Base-by-base conservation (phyloP, 2,329 filamentous ascomycete genomes). In the Seiridium cupressi region DNA sequence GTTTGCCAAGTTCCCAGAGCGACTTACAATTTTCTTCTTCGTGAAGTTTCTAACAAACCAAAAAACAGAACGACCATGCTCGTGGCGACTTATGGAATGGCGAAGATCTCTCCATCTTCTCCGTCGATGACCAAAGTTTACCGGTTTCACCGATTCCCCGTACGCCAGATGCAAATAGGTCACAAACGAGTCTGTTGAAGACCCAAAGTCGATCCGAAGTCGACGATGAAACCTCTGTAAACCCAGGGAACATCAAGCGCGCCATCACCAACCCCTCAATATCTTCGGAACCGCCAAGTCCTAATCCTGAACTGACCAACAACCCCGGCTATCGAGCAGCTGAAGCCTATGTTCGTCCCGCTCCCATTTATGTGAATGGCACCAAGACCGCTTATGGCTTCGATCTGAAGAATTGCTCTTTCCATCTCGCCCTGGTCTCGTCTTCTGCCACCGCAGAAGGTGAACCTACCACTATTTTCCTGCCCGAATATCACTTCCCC, bases 21-120 rank as follows among this genome's bases (percentile, higher is more conserved):
- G 18, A 26, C 2, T 26, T 26, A 26, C 18, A 26, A 26, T 13
- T 49, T 35, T 31, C 4, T 3, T 32, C 31, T 35, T 49, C 3
- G n/a, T n/a, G n/a, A 32, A 5, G 10, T 49, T 11, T 35, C 47
- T 49, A 32, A 49, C 9, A 3, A 5, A 32, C 9, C 13, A 2
- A 26, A 65, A 26, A 26, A 26, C 18, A 91, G 83, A 99, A 98
- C 72, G 89, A 89, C 63, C 95, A 99, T 71, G 81, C 89, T 70
- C 89, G 91, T 77, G 95, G 95, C 58, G 95, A 99, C 69, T 87
- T 92, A 65, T 99, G 95, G 95, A 99, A 99, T 66, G 95, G 95
- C 51, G 95, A 99, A 74, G 95, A 99, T 72, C 77, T 99, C 40
- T 97, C 93, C 4, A 95, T 99, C 58, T 90, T 88, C 71, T 97